Evolutionary conservation across 2,329 filamentous ascomycete genomes (phyloP).

Genomic region (Botrytis paeoniae): DNA sequence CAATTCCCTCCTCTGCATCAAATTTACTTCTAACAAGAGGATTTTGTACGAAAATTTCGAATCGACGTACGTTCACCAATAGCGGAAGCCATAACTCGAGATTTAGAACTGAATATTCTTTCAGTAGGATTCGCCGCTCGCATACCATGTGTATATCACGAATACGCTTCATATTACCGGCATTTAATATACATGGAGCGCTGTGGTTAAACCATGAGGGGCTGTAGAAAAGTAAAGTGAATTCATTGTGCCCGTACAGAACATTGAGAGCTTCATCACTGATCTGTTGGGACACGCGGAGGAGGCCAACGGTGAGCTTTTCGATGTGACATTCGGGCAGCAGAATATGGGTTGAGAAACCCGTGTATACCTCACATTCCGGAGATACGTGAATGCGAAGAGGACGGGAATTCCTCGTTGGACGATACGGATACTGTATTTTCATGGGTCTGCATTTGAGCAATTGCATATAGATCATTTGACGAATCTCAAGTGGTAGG

Average conservation of each 20-base stretch:
- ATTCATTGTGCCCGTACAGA: background rate
- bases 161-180: background rate
- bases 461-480: background rate
- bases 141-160: background rate
- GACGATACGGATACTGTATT: background rate
- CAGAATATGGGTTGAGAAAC: background rate
- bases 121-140: background rate
- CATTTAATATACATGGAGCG: background rate
- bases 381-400: background rate
- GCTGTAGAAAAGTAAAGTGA: background rate
- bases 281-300: background rate
- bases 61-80: background rate
- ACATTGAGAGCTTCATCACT: constrained; percentile 5
- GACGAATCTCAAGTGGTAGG: background rate
- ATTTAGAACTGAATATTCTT: background rate
- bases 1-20: background rate
- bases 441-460: background rate
- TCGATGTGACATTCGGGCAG: background rate
- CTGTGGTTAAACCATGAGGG: background rate
- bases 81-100: background rate
- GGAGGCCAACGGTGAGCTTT: background rate
- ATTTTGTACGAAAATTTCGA: background rate
- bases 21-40: background rate
- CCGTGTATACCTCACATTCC: background rate
- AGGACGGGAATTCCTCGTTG: background rate